phyloP scores from a whole-genome alignment of 2,329 filamentous ascomycete genomes.

The Alternaria panax region DNA sequence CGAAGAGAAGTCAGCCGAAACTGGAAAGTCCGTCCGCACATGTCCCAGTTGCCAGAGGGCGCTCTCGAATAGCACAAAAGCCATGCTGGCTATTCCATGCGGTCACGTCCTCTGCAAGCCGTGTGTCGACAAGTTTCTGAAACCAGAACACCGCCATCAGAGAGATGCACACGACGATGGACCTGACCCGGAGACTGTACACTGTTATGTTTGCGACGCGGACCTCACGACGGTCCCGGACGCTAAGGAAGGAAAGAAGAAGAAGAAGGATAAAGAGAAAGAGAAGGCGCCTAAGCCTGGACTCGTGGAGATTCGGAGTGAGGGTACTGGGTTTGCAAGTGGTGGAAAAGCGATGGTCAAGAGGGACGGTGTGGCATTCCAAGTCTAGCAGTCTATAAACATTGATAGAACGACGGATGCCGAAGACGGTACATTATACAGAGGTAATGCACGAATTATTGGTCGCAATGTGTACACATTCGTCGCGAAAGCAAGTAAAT shows the following conservation, averaged over 20 bases:
- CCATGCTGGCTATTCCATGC: conserved; percentile 84
- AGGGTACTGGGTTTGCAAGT: conserved; percentile 92
- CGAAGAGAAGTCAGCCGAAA: conserved; percentile 68
- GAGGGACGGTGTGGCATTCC: conserved; percentile 80
- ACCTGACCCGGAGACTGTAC: conserved; percentile 61
- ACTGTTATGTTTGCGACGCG: conserved; percentile 87
- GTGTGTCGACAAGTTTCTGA: conserved; percentile 84
- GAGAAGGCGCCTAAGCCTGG: conserved; percentile 72
- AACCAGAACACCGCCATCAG: conserved; percentile 48
- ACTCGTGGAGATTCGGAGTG: conserved; percentile 79
- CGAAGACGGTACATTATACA: neutral
- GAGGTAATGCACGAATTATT: neutral
- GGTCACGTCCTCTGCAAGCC: conserved; percentile 89
- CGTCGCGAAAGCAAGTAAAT: too few relatives aligned
- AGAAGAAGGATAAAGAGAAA: conserved; percentile 61
- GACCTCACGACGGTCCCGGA: conserved; percentile 64
- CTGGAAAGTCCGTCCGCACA: conserved; percentile 59
- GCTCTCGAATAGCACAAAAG: conserved; percentile 81
- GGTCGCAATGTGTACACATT: neutral
- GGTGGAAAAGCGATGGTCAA: conserved; percentile 84
- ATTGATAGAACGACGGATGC: neutral
- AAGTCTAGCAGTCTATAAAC: conserved; percentile 49
- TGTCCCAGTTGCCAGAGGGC: conserved; percentile 89
- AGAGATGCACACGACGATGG: conserved; percentile 64
- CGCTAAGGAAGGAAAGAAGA: conserved; percentile 42